phyloP scores from a whole-genome alignment of 2,329 filamentous ascomycete genomes.

The Alternaria sp. region DNA sequence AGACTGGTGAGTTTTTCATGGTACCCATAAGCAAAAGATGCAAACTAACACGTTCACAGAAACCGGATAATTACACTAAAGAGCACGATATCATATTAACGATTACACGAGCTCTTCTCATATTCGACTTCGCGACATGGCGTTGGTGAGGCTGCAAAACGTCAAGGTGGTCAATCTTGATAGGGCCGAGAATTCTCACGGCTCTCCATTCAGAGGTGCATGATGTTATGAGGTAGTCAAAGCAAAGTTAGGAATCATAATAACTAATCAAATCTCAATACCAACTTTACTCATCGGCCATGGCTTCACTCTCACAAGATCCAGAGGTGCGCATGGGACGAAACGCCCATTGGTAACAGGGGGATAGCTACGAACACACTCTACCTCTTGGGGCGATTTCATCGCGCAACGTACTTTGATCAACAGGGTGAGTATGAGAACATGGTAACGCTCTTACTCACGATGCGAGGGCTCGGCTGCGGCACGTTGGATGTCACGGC shows the following conservation, averaged over 20 bases:
- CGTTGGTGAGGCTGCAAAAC: background rate
- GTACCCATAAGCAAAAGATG: constrained; percentile 6
- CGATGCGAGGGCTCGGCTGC: background rate
- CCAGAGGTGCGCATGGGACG: background rate
- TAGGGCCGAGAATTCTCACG: background rate
- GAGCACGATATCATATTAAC: background rate
- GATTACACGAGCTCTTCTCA: background rate
- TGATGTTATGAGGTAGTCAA: background rate
- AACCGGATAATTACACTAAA: constrained; percentile 19
- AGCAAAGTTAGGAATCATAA: background rate
- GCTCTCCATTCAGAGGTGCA: background rate
- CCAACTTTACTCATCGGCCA: background rate
- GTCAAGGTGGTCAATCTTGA: background rate
- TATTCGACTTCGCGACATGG: background rate
- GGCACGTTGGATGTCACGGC: background rate
- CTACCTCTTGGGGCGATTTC: background rate
- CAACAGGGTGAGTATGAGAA: background rate
- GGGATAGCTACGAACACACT: background rate
- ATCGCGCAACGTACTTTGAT: background rate
- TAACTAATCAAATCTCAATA: background rate
- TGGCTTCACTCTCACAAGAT: background rate
- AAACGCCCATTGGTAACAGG: background rate
- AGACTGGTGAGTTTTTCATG: constrained; percentile 62
- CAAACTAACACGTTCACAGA: constrained; percentile 27
- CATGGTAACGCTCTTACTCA: background rate